These are phyloP conservation scores for Amanita inopinata DNA, from an alignment of 768 basidiomycete genomes.

Conservation along the genomic window DNA sequence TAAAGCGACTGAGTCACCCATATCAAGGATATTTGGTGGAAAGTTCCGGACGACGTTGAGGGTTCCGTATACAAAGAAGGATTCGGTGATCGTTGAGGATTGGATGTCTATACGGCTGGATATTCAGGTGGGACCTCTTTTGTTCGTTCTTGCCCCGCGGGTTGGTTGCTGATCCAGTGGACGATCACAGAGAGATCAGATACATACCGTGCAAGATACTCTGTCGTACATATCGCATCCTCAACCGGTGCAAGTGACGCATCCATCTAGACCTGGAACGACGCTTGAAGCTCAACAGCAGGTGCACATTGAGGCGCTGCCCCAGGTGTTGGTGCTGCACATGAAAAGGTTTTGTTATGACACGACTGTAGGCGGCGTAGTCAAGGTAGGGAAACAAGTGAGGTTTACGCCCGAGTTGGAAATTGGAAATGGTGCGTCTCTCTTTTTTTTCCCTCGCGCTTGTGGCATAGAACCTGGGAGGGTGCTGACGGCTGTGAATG, in stretches of 20 bases:
- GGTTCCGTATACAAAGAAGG: constrained; percentile 65
- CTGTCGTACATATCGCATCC: constrained; percentile 69
- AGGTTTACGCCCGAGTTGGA: constrained; percentile 71
- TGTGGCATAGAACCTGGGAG: too few species aligned
- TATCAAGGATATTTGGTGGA: constrained; percentile 89
- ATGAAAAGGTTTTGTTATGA: constrained; percentile 91
- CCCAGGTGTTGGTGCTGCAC: constrained; percentile 78
- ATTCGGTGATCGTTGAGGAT: constrained; percentile 84
- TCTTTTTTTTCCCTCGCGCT: constrained; percentile 3
- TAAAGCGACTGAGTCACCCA: constrained; percentile 75
- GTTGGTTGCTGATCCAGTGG: neutral
- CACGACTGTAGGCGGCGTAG: constrained; percentile 58
- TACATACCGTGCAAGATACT: constrained; percentile 77
- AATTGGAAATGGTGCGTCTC: constrained; percentile 51
- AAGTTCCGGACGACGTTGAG: constrained; percentile 80
- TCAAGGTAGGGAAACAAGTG: constrained; percentile 80
- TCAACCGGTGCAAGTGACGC: constrained; percentile 68
- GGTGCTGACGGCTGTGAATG: neutral
- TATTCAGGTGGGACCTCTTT: constrained; percentile 53
- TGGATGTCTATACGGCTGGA: constrained; percentile 86
- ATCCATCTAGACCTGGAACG: constrained; percentile 42
- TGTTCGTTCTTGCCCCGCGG: too few species aligned
- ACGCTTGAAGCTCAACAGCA: constrained; percentile 60
- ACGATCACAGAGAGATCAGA: constrained; percentile 48
- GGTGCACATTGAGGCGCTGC: constrained; percentile 68